These are phyloP conservation scores for Colletotrichum sp. DNA, from an alignment of 2,329 filamentous ascomycete species.

Conservation along the genomic window DNA sequence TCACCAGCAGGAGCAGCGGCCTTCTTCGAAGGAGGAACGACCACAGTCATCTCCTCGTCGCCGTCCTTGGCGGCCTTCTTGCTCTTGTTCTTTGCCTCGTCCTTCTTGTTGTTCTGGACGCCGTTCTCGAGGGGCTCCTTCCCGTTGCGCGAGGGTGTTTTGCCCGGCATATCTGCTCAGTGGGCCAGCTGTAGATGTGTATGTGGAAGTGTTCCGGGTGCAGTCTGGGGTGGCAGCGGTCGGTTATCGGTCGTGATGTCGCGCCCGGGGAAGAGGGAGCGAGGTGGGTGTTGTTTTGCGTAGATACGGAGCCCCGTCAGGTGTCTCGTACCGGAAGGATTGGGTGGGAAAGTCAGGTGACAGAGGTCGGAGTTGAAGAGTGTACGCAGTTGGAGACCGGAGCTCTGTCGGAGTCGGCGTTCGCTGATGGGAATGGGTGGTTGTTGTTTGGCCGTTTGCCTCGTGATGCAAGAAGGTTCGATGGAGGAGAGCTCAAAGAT, in stretches of 20 bases:
- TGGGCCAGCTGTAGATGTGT: conserved; percentile 3
- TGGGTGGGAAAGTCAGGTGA: conserved; percentile 2
- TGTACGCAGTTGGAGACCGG: background rate
- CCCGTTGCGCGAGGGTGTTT: conserved; percentile 75
- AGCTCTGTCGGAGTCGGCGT: background rate
- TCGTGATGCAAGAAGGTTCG: conserved; percentile 35
- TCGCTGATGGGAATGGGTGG: conserved; percentile 10
- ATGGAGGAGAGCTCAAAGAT: conserved; percentile 30
- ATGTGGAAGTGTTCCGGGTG: conserved; percentile 4
- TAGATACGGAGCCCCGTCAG: conserved; percentile 1
- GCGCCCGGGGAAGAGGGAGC: conserved; percentile 1
- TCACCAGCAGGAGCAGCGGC: conserved; percentile 62
- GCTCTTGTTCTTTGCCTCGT: conserved; percentile 71
- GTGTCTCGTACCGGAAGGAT: background rate
- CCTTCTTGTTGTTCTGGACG: conserved; percentile 71
- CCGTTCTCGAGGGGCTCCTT: conserved; percentile 74
- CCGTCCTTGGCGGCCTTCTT: conserved; percentile 70
- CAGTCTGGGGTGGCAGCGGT: conserved; percentile 17
- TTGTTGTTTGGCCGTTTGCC: conserved; percentile 17
- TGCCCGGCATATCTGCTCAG: conserved; percentile 66
- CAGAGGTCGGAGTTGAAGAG: background rate
- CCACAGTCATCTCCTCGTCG: conserved; percentile 82
- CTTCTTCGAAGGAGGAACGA: conserved; percentile 75
- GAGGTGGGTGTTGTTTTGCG: conserved; percentile 1
- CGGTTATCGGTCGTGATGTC: background rate